phyloP scores from a whole-genome alignment of 768 basidiomycete genomes.

The Tubosaeta sp. region DNA sequence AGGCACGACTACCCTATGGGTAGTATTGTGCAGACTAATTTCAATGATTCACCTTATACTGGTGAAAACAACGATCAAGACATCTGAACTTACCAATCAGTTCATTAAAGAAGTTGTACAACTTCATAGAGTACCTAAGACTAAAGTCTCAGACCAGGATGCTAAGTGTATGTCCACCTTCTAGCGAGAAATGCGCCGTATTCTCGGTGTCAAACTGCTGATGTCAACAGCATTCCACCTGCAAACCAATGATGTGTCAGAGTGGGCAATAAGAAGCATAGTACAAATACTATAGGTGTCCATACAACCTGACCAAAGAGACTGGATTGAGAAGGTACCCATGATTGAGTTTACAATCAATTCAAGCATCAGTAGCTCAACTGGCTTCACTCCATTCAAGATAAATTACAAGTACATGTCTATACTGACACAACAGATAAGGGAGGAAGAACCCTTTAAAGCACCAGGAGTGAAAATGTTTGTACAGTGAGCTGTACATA shows the following conservation, averaged over 20 bases:
- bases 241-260: not conserved
- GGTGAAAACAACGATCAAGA: not conserved
- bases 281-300: not conserved
- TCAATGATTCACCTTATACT: constrained; percentile 26
- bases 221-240: constrained; percentile 14
- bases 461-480: too few species aligned
- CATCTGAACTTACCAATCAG: constrained; percentile 1
- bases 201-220: constrained; percentile 7
- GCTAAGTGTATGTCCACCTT: constrained; percentile 29
- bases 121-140: constrained; percentile 27
- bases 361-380: constrained; percentile 7
- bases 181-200: constrained; percentile 8
- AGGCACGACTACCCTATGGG: constrained; percentile 21
- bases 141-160: constrained; percentile 28
- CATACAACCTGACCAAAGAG: not conserved
- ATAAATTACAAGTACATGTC: not conserved
- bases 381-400: not conserved
- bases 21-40: constrained; percentile 24
- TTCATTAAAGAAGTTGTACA: constrained; percentile 23
- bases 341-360: too few species aligned
- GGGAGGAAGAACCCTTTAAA: too few species aligned
- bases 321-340: constrained; percentile 26
- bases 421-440: too few species aligned
- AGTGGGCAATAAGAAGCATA: constrained; percentile 20
- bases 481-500: too few species aligned